A percentile compares a stretch with the other conserved stretches of the same genome.
Evolutionary conservation across 208 protist species (phyloP).

Genomic region (Trypanosoma cruzi): DNA sequence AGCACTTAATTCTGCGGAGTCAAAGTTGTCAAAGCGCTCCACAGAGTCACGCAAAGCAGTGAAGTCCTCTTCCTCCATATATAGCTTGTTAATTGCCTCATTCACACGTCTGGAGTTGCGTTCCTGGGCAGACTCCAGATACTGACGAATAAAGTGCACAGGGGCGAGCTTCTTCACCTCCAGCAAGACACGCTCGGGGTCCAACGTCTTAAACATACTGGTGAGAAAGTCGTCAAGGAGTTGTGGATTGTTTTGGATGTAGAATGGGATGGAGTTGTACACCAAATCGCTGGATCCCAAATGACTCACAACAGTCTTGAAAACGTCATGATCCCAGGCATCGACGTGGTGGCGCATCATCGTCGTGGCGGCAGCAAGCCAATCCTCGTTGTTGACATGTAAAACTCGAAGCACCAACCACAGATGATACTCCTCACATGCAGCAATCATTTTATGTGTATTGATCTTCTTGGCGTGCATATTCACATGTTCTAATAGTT

Average conservation of each 20-base stretch:
- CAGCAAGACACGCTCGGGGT: constrained; percentile 97
- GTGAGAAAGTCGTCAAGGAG: constrained; percentile 97
- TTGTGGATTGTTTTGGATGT: constrained; percentile 93
- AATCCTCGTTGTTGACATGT: constrained; percentile 98
- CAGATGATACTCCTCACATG: constrained; percentile 95
- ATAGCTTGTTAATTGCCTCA: constrained; percentile 98
- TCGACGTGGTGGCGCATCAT: constrained; percentile 98
- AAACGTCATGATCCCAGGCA: constrained; percentile 97
- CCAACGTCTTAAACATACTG: constrained; percentile 93
- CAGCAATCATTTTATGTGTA: constrained; percentile 97
- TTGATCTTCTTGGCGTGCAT: constrained; percentile 97
- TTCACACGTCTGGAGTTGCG: constrained; percentile 96
- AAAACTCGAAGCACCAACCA: constrained; percentile 97
- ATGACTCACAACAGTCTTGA: constrained; percentile 97
- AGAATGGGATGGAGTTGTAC: constrained; percentile 98
- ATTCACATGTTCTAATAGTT: constrained; percentile 99
- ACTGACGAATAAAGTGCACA: constrained; percentile 97
- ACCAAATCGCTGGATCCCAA: constrained; percentile 96
- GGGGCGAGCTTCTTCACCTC: constrained; percentile 85
- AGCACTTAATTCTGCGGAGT: constrained; percentile 96
- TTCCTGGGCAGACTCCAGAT: constrained; percentile 95
- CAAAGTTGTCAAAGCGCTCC: constrained; percentile 97
- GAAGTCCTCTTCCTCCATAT: constrained; percentile 99
- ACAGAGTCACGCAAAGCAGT: constrained; percentile 95
- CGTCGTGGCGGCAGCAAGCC: constrained; percentile 96